These are phyloP conservation scores for Trametes meyenii DNA, from an alignment of 768 basidiomycete species.

Conservation along the genomic window DNA sequence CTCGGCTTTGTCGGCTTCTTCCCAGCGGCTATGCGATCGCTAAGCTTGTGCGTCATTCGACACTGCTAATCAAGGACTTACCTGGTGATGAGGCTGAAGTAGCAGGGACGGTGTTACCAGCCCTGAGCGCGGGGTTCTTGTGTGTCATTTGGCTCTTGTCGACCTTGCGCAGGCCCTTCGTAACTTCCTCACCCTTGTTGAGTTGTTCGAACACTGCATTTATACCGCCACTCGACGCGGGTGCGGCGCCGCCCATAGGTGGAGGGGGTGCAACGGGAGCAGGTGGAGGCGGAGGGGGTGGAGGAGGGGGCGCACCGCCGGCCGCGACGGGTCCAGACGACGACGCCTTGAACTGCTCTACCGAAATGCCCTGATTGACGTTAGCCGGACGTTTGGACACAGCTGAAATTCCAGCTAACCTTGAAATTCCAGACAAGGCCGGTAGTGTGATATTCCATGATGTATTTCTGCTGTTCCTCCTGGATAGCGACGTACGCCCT, in stretches of 20 bases:
- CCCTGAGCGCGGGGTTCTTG: constrained; percentile 90
- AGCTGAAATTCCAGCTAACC: constrained; percentile 42
- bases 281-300: constrained; percentile 44
- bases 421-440: constrained; percentile 89
- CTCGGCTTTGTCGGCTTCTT: constrained; percentile 80
- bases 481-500: constrained; percentile 67
- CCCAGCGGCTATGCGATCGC: constrained; percentile 17
- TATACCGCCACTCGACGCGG: constrained; percentile 50
- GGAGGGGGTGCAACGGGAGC: constrained; percentile 32
- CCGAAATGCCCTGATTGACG: constrained; percentile 52
- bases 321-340: constrained; percentile 38
- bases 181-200: constrained; percentile 88
- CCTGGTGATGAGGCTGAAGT: constrained; percentile 18
- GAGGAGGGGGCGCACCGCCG: constrained; percentile 45
- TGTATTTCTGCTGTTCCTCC: constrained; percentile 80
- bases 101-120: constrained; percentile 50
- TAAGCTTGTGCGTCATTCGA: neutral
- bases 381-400: neutral
- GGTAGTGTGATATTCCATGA: constrained; percentile 82
- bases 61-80: neutral
- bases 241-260: constrained; percentile 34
- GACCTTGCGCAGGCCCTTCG: constrained; percentile 89
- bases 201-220: constrained; percentile 89
- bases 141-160: constrained; percentile 98
- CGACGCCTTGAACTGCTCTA: constrained; percentile 54